Base-by-base conservation (phyloP, 2,329 filamentous ascomycete genomes). In the Magnaporthiopsis rhizophila region DNA sequence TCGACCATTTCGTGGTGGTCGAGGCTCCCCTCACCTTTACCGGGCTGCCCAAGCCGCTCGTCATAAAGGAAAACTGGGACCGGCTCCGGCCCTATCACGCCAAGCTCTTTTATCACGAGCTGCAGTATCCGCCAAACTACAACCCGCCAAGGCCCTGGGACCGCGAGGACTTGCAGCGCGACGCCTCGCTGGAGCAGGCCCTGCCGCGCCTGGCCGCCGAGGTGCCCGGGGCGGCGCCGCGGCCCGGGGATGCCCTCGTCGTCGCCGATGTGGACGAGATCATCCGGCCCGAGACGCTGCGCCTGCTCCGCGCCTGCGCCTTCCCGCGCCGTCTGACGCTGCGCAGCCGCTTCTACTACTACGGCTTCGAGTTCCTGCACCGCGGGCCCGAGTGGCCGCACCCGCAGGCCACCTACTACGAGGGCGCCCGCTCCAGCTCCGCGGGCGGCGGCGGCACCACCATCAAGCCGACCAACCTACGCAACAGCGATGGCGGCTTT, bases 1-100 rank as follows among this genome's bases (percentile, higher is more conserved):
- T 89, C 65, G 86, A 89, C 74, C 87, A 87, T 73, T 89, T 87
- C 68, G 77, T 89, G 69, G 79, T 89, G 45, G 79, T 88, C 62
- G 86, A 89, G 74, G 80, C 82, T 0, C 72, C 75, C 24, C 79
- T 76, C 62, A 87, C 85, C 1, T 88, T 88, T 68, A 86, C 85
- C 21, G 81, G 81, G 50, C 75, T 74, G 1, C 73, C 77, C 11
- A 89, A 89, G 74, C 79, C 82, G 1, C 75, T 88, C 15, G 71
- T 77, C 50, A 77, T 87, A 65, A 75, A 76, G 65, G 77, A 83
- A 15, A 83, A 83, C 72, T 81, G 83, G 78, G 72, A 76, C 30
- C 74, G 74, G 8, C 86, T 88, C 69, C 69, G 73, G 15, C 71
- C 77, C 15, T 89, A 83, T 70, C 78, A 82, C 67, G 73, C 80